phyloP scores from a whole-genome alignment of 169 alveolate genomes.

The Theileria parva region DNA sequence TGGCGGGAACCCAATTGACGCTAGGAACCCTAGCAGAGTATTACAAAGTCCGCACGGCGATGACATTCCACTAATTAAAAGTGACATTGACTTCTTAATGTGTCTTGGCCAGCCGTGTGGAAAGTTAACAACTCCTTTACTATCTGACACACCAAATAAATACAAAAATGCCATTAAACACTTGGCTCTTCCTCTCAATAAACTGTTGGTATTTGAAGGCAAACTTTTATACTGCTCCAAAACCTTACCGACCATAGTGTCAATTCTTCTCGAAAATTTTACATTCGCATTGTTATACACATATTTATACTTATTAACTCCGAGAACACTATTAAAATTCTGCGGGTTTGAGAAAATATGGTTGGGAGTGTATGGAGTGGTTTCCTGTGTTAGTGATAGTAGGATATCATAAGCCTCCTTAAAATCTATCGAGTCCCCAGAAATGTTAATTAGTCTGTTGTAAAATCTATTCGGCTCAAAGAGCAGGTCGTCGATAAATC shows the following conservation, averaged over 20 bases:
- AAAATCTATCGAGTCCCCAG: slow-evolving; percentile 42
- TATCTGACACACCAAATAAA: slow-evolving; percentile 77
- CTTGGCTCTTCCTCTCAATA: slow-evolving; percentile 46
- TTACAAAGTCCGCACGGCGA: slow-evolving; percentile 81
- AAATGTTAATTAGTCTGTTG: slow-evolving; percentile 30
- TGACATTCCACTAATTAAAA: slow-evolving; percentile 75
- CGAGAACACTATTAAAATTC: neutral
- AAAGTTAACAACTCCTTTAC: slow-evolving; percentile 71
- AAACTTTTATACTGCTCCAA: slow-evolving; percentile 47
- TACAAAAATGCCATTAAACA: slow-evolving; percentile 80
- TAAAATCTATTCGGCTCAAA: slow-evolving; percentile 50
- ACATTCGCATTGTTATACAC: neutral
- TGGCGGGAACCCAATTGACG: slow-evolving; percentile 82
- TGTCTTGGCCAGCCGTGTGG: slow-evolving; percentile 86
- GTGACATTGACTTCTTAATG: slow-evolving; percentile 66
- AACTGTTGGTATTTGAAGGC: slow-evolving; percentile 1
- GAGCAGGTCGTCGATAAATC: slow-evolving; percentile 18
- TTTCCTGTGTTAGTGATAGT: slow-evolving; percentile 47
- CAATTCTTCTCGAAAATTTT: neutral
- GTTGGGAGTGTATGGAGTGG: slow-evolving; percentile 3
- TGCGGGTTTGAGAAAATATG: neutral
- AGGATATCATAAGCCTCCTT: slow-evolving; percentile 31
- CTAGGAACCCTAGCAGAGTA: slow-evolving; percentile 75
- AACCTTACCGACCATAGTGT: slow-evolving; percentile 30
- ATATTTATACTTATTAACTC: neutral